Evolutionary conservation across 2,329 filamentous ascomycete species (phyloP), one percentile per base, ranked within the genome.

Genomic region (Sarocladium kiliense): DNA sequence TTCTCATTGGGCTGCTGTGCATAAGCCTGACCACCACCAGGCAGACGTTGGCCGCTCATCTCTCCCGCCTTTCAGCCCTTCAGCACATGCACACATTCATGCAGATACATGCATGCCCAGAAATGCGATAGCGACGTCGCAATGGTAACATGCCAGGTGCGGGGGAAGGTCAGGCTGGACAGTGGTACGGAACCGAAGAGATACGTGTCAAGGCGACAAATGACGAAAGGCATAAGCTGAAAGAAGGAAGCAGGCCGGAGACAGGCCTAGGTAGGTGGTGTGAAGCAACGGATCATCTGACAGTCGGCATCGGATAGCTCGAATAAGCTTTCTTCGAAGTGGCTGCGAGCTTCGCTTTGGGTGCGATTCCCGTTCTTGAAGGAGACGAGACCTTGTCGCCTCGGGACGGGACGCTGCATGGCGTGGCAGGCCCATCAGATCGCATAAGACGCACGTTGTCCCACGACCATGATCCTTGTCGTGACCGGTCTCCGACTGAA

Each of bases 391-490:
- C 21, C 5, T 27, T 47, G 23, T 12, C 9, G 12, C 16, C 23
- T 30, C 44, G 25, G 44, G 25, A 47, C 44, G 44, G 44, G 23
- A 47, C 44, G 44, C 11, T 51, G 47, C 47, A 14, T 36, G n/a
- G 47, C 18, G 25, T 16, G 7, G 21, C 25, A 27, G 44, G n/a
- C 23, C 26, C 26, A 36, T 51, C 16, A 18, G 26, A 34, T 51
- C 47, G 30, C 47, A 34, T 51, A 51, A 51, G 47, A 51, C 27
- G 21, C 21, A 25, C 47, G 47, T 36, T 36, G 47, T 51, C 47
- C 47, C 47, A 51, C 47, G 18, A 25, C 10, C 47, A 21, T 36
- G 9, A 23, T 34, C 7, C 47, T 23, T 34, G 27, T 36, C 12
- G 36, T n/a, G 36, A 6, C 19, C 19, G 14, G 10, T 21, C 39